Conservation (phyloP, 805 yeast species). For the Brettanomyces custersianus region DNA sequence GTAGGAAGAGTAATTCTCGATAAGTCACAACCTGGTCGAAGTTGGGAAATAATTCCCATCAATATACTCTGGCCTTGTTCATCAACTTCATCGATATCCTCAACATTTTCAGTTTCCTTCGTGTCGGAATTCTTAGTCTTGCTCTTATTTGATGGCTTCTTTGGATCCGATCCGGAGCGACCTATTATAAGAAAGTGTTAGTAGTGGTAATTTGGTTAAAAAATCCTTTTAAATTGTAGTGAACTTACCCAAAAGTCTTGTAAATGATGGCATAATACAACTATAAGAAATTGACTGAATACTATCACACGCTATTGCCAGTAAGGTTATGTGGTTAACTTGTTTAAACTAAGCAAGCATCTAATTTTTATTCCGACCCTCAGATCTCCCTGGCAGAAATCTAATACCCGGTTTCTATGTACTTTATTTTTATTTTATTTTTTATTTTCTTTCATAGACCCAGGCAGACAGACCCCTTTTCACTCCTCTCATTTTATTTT, state of each 20-base stretch:
- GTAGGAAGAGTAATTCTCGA: slow-evolving; percentile 91
- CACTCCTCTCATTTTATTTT: no score
- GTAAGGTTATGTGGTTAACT: no score
- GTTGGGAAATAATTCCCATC: slow-evolving; percentile 79
- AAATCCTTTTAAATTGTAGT: background rate
- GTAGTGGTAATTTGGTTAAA: background rate
- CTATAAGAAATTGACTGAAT: background rate
- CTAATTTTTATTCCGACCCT: no score
- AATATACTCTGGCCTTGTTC: slow-evolving; percentile 82
- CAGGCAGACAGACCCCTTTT: no score
- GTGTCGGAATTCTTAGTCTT: background rate
- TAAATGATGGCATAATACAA: slow-evolving; percentile 18
- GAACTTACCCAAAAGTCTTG: slow-evolving; percentile 20
- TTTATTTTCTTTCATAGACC: no score
- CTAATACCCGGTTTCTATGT: no score
- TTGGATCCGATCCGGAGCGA: slow-evolving; percentile 3
- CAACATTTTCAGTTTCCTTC: slow-evolving; percentile 26
- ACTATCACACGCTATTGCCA: no score
- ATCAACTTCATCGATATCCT: slow-evolving; percentile 88
- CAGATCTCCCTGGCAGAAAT: no score
- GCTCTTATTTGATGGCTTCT: background rate
- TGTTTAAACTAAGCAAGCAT: no score
- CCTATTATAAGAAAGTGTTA: slow-evolving; percentile 5
- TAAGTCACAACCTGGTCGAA: slow-evolving; percentile 87
- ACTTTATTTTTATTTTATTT: no score